A percentile compares a stretch with the other conserved stretches of the same genome.
Evolutionary conservation across 208 protist species (phyloP).

Genomic region (Porcisia hertigi): DNA sequence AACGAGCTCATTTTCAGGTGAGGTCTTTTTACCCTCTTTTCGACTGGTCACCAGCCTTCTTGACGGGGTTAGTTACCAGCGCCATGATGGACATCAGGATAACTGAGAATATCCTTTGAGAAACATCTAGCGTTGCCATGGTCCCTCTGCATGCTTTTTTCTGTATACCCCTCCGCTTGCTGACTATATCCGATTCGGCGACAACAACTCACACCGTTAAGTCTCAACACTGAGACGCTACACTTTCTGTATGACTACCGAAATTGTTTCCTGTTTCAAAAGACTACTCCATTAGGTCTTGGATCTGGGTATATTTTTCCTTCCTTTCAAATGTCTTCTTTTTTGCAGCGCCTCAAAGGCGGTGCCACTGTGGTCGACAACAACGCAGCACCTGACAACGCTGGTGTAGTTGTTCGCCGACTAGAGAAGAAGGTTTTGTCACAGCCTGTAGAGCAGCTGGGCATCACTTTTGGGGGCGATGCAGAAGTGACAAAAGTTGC

Average conservation of each 20-base stretch:
- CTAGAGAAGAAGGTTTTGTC: conserved; percentile 58
- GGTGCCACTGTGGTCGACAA: conserved; percentile 64
- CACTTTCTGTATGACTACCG: neutral
- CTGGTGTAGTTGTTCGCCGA: conserved; percentile 52
- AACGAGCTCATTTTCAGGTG: neutral
- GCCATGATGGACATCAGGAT: neutral
- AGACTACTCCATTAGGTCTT: neutral
- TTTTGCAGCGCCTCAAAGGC: conserved; percentile 68
- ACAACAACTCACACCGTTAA: neutral
- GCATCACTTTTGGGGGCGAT: conserved; percentile 71
- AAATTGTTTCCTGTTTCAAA: neutral
- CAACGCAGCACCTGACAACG: conserved; percentile 48
- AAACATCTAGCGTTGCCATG: neutral
- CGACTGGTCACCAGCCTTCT: neutral
- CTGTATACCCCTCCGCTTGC: neutral
- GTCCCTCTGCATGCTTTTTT: neutral
- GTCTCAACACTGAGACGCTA: neutral
- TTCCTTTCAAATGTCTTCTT: conserved; percentile 44
- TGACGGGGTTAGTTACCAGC: no score
- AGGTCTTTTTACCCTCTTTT: neutral
- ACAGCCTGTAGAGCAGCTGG: conserved; percentile 59
- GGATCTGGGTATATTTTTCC: neutral
- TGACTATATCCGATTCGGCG: neutral
- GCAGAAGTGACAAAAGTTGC: conserved; percentile 55
- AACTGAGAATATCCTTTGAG: neutral